A percentile compares a stretch with the other conserved stretches of the same genome.
Conservation (phyloP, 2,329 filamentous ascomycete species). For the Beauveria asiatica region DNA sequence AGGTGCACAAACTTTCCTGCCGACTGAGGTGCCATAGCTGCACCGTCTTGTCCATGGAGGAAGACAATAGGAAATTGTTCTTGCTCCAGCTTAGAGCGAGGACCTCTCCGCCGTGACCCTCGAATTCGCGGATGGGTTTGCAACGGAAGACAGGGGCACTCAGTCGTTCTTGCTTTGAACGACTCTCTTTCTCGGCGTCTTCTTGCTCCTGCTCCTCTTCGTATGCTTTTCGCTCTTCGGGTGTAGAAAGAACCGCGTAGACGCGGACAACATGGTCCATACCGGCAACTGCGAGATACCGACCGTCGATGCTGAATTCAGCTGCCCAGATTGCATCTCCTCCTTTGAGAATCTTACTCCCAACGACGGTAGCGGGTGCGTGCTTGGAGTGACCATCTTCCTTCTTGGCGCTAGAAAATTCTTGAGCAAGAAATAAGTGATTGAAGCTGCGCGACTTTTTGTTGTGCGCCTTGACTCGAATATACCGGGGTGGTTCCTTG, state of each 20-base stretch:
- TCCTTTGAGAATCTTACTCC: constrained; percentile 33
- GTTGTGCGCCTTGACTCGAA: constrained; percentile 72
- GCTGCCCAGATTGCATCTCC: constrained; percentile 79
- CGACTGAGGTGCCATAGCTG: constrained; percentile 86
- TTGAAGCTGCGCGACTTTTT: constrained; percentile 79
- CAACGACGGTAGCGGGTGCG: constrained; percentile 28
- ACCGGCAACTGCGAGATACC: constrained; percentile 83
- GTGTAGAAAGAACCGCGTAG: constrained; percentile 78
- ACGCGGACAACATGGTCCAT: constrained; percentile 79
- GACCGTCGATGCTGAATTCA: constrained; percentile 88
- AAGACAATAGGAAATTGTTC: constrained; percentile 93
- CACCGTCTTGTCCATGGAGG: constrained; percentile 97
- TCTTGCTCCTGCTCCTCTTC: constrained; percentile 56
- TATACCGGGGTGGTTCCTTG: constrained; percentile 84
- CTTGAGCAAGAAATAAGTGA: constrained; percentile 83
- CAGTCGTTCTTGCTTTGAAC: constrained; percentile 47
- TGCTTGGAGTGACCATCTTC: constrained; percentile 22
- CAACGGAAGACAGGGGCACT: constrained; percentile 85
- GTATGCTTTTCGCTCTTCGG: constrained; percentile 67
- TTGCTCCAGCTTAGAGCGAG: constrained; percentile 97
- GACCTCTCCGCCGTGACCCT: constrained; percentile 76
- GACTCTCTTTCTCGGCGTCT: constrained; percentile 22
- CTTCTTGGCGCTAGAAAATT: constrained; percentile 58
- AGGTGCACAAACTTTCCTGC: constrained; percentile 80
- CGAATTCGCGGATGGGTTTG: constrained; percentile 70